Base-by-base conservation (phyloP, 257 asterid species). In the Nicotiana noctiflora region DNA sequence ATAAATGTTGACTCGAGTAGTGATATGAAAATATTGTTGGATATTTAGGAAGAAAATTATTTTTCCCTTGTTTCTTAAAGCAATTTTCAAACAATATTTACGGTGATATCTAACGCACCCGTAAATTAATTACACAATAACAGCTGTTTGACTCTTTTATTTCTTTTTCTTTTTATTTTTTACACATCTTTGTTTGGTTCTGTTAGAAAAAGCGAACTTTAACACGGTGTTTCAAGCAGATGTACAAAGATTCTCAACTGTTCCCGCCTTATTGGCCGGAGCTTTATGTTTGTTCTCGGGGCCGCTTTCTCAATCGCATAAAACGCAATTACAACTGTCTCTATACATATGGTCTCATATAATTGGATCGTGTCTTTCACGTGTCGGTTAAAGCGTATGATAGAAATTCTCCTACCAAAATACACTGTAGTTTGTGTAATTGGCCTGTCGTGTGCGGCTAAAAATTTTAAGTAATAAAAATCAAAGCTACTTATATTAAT, bases 201-300 rank as follows among this genome's bases (percentile, higher is more conserved):
- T 14, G 79, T 72, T 8, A 12, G 59, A 84, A 84, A 40, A 82
- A 86, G 62, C 62, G 44, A 2, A 8, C 53, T 51, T 21, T 67
- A 10, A 80, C 82, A 75, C 52, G 52, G 18, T 6, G 25, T 57
- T 11, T n/a, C 6, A n/a, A 49, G 17, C 80, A 49, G 37, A 46
- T 60, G 77, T 52, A 83, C 93, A 90, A 84, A 88, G 89, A 91
- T 89, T 88, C 90, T 85, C 19, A 44, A 70, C 74, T 86, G 84
- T 31, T 83, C 82, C 32, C n/a, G 27, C 74, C 60, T 78, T 79
- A 51, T 10, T 78, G 37, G 62, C 34, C 3, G 37, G 62, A 19
- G 27, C 21, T 7, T 31, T 34, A 31, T 83, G 80, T 85, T 80
- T 81, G 46, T 72, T 25, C 44, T 37, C 40, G 14, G 18, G 51